Evolutionary conservation across 192 early-diverging fungal genomes (phyloP), one percentile per base, ranked within the genome.

Genomic region (Chytriomyces sp.): DNA sequence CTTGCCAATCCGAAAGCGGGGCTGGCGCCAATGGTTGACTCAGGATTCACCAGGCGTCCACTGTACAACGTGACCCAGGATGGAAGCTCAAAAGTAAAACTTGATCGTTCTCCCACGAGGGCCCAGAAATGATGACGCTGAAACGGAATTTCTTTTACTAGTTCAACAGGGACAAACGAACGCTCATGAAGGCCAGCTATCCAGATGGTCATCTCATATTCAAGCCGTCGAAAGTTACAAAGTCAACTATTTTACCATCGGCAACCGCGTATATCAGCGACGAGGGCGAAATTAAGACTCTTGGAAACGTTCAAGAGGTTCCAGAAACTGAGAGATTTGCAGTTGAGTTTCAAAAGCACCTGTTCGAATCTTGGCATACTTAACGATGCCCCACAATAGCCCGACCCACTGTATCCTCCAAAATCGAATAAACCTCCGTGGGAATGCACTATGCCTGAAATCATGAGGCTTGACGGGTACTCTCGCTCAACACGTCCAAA

Each of bases 401-500:
- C 50, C 45, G 50, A 76, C 61, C 67, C 64, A 59, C 6, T 16
- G 26, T 72, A 18, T 47, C 53, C 67, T 16, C 62, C 6, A 72
- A 66, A 73, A 57, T 28, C 45, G 7, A 57, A 8, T 16, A 11
- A 46, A 11, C 64, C 46, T 24, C 73, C 73, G 7, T 75, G 73
- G 73, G 67, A 69, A 24, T 81, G 69, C 71, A 11, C 47, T 7
- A 28, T 10, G 26, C 66, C 76, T 20, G 79, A 77, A 10, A 81
- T 47, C 28, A 83, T 83, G 80, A 62, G 67, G 11, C 74, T 82
- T 5, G 82, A 84, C 68, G 85, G 83, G n/a, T 86, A 82, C 77
- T 76, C 82, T 23, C 76, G 83, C 16, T 82, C 81, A 4, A 64
- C 82, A 69, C 70, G 77, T 49, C 45, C 78, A 9, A 74, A 76